Percentiles rank a stretch among this genome's conserved stretches.
Conservation (phyloP, 2,329 filamentous ascomycete species). For the Trichoderma hamatum region DNA sequence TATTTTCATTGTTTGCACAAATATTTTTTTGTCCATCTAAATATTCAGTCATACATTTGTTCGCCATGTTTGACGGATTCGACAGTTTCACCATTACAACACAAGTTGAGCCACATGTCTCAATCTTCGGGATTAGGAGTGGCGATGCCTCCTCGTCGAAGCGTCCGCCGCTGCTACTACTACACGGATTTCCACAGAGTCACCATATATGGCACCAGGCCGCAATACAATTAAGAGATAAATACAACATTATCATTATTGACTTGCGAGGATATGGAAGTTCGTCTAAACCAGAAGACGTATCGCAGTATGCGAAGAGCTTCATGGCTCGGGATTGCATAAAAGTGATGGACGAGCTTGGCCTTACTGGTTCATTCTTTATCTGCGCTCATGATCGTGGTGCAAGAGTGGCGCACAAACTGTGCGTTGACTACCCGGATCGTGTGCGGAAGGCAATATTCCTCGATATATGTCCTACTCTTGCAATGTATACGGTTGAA, state of each 20-base stretch:
- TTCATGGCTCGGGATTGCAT: constrained; percentile 53
- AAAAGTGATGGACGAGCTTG: constrained; percentile 49
- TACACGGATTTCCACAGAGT: constrained; percentile 58
- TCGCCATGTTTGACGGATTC: constrained; percentile 4
- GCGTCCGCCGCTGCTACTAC: constrained; percentile 49
- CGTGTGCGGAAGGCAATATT: constrained; percentile 49
- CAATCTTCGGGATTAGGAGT: constrained; percentile 8
- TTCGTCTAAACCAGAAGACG: constrained; percentile 49
- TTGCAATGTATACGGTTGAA: constrained; percentile 55
- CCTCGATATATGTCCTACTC: constrained; percentile 58
- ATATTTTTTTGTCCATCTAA: neutral
- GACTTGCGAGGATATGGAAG: constrained; percentile 57
- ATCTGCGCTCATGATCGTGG: constrained; percentile 62
- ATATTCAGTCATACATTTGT: no score
- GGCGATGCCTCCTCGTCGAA: constrained; percentile 26
- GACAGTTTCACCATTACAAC: constrained; percentile 2
- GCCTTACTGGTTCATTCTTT: constrained; percentile 44
- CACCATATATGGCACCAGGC: constrained; percentile 56
- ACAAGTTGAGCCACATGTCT: neutral
- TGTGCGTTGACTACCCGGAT: constrained; percentile 51
- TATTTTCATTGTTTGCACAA: neutral
- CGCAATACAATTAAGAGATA: constrained; percentile 42
- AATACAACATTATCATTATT: constrained; percentile 49
- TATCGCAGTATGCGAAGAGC: constrained; percentile 49
- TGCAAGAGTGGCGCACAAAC: constrained; percentile 57